Percentiles rank a stretch among this genome's conserved stretches.
These are phyloP conservation scores for Xylariaceae sp. DNA, from an alignment of 2,329 filamentous ascomycete species.

Conservation along the genomic window DNA sequence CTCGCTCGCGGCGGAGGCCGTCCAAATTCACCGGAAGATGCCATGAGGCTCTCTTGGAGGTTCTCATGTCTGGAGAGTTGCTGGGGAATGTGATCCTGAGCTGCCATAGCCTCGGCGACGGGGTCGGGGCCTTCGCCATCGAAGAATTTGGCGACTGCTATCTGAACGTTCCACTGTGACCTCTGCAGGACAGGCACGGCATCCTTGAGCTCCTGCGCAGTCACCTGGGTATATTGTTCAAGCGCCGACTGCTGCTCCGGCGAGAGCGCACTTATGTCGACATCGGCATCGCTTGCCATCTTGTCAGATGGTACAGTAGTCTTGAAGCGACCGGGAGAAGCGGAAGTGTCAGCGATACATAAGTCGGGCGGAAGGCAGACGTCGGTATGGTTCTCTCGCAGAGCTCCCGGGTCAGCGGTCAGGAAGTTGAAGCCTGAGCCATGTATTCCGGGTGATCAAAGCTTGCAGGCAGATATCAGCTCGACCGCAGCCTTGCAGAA, in stretches of 20 bases:
- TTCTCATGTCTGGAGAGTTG: constrained; percentile 64
- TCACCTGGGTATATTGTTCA: constrained; percentile 82
- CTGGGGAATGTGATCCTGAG: constrained; percentile 53
- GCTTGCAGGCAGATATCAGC: too few species aligned
- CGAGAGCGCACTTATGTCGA: constrained; percentile 64
- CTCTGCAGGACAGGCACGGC: constrained; percentile 73
- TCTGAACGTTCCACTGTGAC: constrained; percentile 97
- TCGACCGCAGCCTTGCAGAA: too few species aligned
- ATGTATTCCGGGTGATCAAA: too few species aligned
- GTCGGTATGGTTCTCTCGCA: too few species aligned
- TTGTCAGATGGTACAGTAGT: constrained; percentile 8
- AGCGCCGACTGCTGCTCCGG: constrained; percentile 74
- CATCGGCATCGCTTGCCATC: constrained; percentile 37
- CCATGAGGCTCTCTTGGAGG: constrained; percentile 53
- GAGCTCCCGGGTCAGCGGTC: too few species aligned
- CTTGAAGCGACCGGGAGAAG: too few species aligned
- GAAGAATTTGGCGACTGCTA: constrained; percentile 95
- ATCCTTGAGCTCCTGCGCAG: constrained; percentile 68
- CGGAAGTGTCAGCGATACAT: too few species aligned
- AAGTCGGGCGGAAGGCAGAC: too few species aligned
- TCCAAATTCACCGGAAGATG: constrained; percentile 26
- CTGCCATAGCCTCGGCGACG: constrained; percentile 65
- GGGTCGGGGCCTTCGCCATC: constrained; percentile 86
- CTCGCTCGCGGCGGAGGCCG: constrained; percentile 27
- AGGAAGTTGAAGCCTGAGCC: too few species aligned